Conservation (phyloP, 768 basidiomycete species). For the Termitomyces sp. region DNA sequence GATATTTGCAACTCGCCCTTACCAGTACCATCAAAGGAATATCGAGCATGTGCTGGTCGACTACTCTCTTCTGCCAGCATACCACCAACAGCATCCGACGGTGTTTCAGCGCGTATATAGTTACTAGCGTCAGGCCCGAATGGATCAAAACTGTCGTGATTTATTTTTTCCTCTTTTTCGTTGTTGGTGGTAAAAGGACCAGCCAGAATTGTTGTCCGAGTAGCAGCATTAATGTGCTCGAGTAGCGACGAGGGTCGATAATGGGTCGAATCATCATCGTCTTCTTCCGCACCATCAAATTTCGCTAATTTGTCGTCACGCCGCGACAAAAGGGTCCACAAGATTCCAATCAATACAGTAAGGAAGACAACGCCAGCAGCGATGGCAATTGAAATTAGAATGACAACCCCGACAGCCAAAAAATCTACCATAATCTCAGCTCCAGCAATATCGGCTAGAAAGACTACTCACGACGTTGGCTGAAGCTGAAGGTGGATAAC, state of each 20-base stretch:
- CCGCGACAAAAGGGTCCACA: conserved; percentile 85
- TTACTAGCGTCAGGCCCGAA: conserved; percentile 74
- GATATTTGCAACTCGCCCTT: conserved; percentile 73
- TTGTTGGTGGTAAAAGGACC: conserved; percentile 31
- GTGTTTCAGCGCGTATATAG: conserved; percentile 76
- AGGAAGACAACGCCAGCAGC: conserved; percentile 91
- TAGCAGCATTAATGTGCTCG: conserved; percentile 88
- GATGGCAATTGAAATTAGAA: conserved; percentile 96
- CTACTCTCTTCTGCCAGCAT: conserved; percentile 60
- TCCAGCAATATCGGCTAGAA: background rate
- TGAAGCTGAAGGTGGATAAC: conserved; percentile 70
- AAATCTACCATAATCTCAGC: conserved; percentile 48
- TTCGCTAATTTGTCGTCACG: conserved; percentile 68
- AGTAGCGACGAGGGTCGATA: conserved; percentile 85
- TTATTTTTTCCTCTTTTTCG: conserved; percentile 50
- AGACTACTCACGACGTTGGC: conserved; percentile 51
- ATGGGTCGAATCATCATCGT: conserved; percentile 70
- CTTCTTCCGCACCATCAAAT: conserved; percentile 57
- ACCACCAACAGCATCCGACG: conserved; percentile 65
- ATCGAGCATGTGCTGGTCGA: conserved; percentile 74
- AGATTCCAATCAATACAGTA: conserved; percentile 74
- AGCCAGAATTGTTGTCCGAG: conserved; percentile 73
- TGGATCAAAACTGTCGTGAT: conserved; percentile 40
- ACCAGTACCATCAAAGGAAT: conserved; percentile 73
- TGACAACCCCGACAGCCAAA: conserved; percentile 89